A percentile compares a stretch with the other conserved stretches of the same genome.
These are phyloP conservation scores for Taxawa tesnikishii DNA, from an alignment of 2,329 filamentous ascomycete species.

Conservation along the genomic window DNA sequence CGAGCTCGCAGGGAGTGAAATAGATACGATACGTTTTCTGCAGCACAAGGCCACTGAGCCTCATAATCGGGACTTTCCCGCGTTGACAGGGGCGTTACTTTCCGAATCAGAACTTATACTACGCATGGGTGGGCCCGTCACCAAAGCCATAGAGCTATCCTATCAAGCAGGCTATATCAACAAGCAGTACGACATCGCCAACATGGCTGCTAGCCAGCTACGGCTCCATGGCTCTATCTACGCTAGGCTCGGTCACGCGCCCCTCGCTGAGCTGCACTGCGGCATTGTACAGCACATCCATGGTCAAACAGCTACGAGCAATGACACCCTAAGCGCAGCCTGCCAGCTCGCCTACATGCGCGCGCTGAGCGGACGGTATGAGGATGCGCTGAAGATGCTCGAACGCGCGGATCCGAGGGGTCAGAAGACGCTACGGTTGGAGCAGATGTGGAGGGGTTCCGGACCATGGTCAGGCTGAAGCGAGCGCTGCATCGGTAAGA, in stretches of 20 bases:
- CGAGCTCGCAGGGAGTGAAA: slow-evolving; percentile 66
- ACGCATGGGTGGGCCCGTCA: slow-evolving; percentile 41
- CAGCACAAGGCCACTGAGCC: slow-evolving; percentile 47
- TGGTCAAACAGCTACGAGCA: slow-evolving; percentile 48
- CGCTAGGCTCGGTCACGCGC: slow-evolving; percentile 56
- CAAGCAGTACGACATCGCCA: slow-evolving; percentile 61
- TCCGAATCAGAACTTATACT: slow-evolving; percentile 43
- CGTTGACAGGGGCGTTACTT: slow-evolving; percentile 3
- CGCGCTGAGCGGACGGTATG: slow-evolving; percentile 56
- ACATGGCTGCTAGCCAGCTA: slow-evolving; percentile 61
- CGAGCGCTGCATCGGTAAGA: slow-evolving; percentile 45
- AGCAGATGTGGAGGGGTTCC: slow-evolving; percentile 60
- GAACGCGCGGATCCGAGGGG: slow-evolving; percentile 48
- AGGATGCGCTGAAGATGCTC: slow-evolving; percentile 51
- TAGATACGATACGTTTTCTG: slow-evolving; percentile 71
- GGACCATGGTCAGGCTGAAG: slow-evolving; percentile 52
- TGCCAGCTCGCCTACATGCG: slow-evolving; percentile 59
- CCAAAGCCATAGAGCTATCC: slow-evolving; percentile 60
- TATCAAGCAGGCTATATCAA: slow-evolving; percentile 74
- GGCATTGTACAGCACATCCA: slow-evolving; percentile 70
- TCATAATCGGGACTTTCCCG: slow-evolving; percentile 2
- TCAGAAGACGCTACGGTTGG: slow-evolving; percentile 62
- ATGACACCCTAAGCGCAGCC: slow-evolving; percentile 65
- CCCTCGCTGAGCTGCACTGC: slow-evolving; percentile 48
- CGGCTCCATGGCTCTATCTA: slow-evolving; percentile 63